Evolutionary conservation across 106 monocot genomes (phyloP), one percentile per base, ranked within the genome.

Genomic region (Acanthochlamys bracteata): DNA sequence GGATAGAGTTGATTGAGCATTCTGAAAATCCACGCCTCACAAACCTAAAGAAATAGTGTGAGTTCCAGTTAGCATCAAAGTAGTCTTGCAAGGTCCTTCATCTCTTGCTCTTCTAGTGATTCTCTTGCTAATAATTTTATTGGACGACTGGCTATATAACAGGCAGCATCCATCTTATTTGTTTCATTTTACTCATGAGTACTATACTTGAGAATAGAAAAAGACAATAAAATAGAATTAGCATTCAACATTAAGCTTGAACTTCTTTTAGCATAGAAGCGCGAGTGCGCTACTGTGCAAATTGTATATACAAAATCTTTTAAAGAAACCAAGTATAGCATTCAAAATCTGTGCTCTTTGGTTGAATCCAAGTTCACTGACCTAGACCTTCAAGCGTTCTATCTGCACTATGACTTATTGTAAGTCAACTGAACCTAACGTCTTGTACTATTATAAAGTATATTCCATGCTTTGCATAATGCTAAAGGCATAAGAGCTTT

Each of bases 1-100:
- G 84, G 62, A 89, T 72, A n/a, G 78, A 76, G 11, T 81, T 81
- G 16, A 89, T 82, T 0, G 78, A 79, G 21, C 84, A 89, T 62
- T 81, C 84, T 3, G 58, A 63, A 59, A 89, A 84, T 52, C 84
- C 89, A 63, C 84, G 75, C 51, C 82, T 73, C 59, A 73, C 81
- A 62, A 89, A 89, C 84, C 89, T 89, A 70, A 20, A 53, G 21
- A 8, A 69, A 6, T 33, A 33, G 6, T 1, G 33, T 33, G 1
- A 3, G 33, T 3, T 33, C 6, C 33, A 33, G 33, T 33, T 33
- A 33, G 33, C 33, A 33, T 33, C 33, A n/a, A n/a, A n/a, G n/a
- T n/a, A n/a, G 42, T 23, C 0, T 17, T 10, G 16, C 19, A 39
- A 13, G 2, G 13, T 41, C 33, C 0, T 63, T 11, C 11, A 25